Evolutionary conservation across 495 filamentous ascomycete genomes (phyloP).

Genomic region (Staphylotrichum tortipilum): DNA sequence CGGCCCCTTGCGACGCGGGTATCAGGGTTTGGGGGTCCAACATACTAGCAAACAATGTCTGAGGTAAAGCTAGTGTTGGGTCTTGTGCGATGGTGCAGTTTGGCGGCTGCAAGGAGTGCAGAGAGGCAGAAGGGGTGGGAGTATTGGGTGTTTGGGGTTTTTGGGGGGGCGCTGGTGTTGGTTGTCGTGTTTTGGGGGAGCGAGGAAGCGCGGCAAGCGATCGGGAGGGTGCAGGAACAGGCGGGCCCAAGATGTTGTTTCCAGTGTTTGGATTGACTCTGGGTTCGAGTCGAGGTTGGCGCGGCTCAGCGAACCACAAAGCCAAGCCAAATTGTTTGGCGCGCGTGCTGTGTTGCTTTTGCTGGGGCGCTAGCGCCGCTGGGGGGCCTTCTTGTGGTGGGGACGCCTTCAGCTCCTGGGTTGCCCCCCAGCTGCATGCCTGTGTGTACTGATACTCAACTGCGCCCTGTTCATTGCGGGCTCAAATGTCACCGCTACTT

Average conservation of each 20-base stretch:
- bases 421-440: too few species aligned
- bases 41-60: conserved; percentile 11
- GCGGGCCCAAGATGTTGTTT: neutral
- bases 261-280: neutral
- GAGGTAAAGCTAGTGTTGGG: neutral
- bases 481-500: too few species aligned
- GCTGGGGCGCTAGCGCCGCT: neutral
- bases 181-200: neutral
- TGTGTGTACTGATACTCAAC: too few species aligned
- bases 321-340: conserved; percentile 1
- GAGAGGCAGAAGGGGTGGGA: too few species aligned
- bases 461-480: too few species aligned
- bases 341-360: neutral
- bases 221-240: neutral
- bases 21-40: conserved; percentile 4
- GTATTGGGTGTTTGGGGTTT: too few species aligned
- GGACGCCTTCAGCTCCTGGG: neutral
- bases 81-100: neutral
- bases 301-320: conserved; percentile 2
- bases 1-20: neutral
- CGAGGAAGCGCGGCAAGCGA: neutral
- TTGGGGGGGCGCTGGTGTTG: too few species aligned
- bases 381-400: too few species aligned
- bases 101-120: conserved; percentile 4
- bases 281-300: neutral